Conservation (phyloP, 495 filamentous ascomycete species). For the Penicillium riverlandense region DNA sequence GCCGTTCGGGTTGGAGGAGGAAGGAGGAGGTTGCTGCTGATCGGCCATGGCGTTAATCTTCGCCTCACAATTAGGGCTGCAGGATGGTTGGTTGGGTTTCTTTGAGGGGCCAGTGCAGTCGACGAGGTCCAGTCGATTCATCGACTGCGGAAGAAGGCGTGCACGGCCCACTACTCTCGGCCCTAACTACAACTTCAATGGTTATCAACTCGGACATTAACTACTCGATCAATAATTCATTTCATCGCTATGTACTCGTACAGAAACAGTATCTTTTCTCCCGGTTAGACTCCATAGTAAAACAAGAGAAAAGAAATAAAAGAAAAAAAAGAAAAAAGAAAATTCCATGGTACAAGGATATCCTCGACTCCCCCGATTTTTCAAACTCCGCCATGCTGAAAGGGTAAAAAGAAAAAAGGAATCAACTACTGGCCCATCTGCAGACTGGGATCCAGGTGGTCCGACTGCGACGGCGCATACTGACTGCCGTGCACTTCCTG, state of each 20-base stretch:
- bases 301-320: slow-evolving; percentile 1
- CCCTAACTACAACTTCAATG: neutral
- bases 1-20: slow-evolving; percentile 5
- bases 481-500: slow-evolving; percentile 41
- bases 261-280: slow-evolving; percentile 1
- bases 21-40: slow-evolving; percentile 6
- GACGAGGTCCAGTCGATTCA: neutral
- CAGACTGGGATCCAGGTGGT: slow-evolving; percentile 32
- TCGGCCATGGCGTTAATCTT: slow-evolving; percentile 2
- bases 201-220: neutral
- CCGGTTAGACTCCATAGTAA: neutral
- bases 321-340: neutral
- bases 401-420: neutral
- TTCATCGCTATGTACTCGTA: slow-evolving; percentile 8
- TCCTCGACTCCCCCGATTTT: too few relatives aligned
- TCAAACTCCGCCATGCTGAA: neutral
- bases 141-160: slow-evolving; percentile 1
- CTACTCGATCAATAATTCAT: neutral
- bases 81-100: neutral
- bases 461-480: slow-evolving; percentile 26
- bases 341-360: neutral
- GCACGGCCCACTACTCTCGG: slow-evolving; percentile 1
- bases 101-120: neutral
- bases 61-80: too few relatives aligned
- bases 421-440: slow-evolving; percentile 29